phyloP scores from a whole-genome alignment of 768 basidiomycete genomes.

The Hortiboletus campestris region DNA sequence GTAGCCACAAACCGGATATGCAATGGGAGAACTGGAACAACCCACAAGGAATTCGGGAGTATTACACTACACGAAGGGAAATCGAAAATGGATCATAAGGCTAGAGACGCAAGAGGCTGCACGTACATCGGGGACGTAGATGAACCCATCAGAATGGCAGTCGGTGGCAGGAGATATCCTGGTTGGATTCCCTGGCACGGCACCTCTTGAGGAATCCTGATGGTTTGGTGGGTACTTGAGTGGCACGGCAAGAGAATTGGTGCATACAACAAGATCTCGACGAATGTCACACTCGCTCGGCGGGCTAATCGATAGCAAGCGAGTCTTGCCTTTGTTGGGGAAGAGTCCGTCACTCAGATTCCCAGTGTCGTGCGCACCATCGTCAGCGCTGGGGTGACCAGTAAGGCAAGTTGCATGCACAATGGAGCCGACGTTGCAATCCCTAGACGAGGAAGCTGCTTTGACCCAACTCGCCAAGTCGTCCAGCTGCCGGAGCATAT shows the following conservation, averaged over 20 bases:
- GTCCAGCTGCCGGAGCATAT: constrained; percentile 26
- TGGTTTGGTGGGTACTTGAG: constrained; percentile 3
- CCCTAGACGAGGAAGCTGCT: constrained; percentile 16
- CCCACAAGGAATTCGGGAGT: constrained; percentile 34
- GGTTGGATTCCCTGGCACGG: neutral
- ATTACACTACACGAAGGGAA: constrained; percentile 8
- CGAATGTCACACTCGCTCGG: neutral
- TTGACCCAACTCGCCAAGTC: constrained; percentile 29
- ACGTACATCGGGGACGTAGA: constrained; percentile 30
- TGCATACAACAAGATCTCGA: constrained; percentile 13
- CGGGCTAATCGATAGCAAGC: constrained; percentile 5
- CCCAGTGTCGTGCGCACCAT: neutral
- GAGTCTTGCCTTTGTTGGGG: constrained; percentile 24
- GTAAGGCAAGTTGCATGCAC: neutral
- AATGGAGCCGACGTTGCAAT: neutral
- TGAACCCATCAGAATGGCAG: constrained; percentile 21
- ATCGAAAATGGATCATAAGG: neutral
- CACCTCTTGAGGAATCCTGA: constrained; percentile 8
- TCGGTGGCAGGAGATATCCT: neutral
- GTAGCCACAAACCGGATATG: constrained; percentile 31
- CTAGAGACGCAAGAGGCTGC: neutral
- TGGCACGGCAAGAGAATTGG: neutral
- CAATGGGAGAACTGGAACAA: constrained; percentile 31
- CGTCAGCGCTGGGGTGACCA: neutral
- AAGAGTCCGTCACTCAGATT: neutral